Base-by-base conservation (phyloP, 2,329 filamentous ascomycete genomes). In the Stachybotrys echinatus region DNA sequence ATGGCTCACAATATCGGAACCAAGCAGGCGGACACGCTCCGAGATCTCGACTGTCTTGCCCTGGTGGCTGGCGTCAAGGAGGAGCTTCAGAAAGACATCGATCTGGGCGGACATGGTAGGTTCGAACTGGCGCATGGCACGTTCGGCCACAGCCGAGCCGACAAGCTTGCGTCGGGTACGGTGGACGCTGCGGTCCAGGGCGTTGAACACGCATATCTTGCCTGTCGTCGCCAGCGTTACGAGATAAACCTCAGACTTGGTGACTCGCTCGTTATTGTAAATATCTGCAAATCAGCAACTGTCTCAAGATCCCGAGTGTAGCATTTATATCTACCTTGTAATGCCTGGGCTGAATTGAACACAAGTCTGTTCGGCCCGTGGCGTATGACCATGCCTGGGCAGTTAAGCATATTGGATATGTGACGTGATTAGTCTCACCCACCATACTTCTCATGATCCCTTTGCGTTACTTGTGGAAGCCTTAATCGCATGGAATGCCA, bases 41-140 rank as follows among this genome's bases (percentile, higher is more conserved):
- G 47, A 38, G 18, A 47, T 22, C 14, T 47, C 27, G 19, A 52
- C n/a, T 10, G 12, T 10, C 2, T n/a, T n/a, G n/a, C 12, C 23
- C 12, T 21, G 10, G 18, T 38, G 17, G 12, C 47, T 44, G 18
- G 47, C 27, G n/a, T 49, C 12, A 12, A 42, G 43, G 2, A 52
- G 14, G n/a, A 37, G 7, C n/a, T 49, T 19, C 2, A 55, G 42
- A 42, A 51, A 55, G 10, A 53, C 39, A 38, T 53, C 39, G 12
- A 53, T 48, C 45, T 55, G n/a, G 14, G 38, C 20, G 3, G 34
- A 14, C 48, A 55, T 49, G 6, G 46, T 50, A 3, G 52, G 50
- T 42, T 54, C 52, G 22, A 52, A 54, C 10, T 20, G 18, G 19
- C 50, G 52, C 48, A 54, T 52, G 18, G 48, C 42, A 10, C 46